These are phyloP conservation scores for Pleodorina starrii DNA, from an alignment of 139 green algal genomes.

Conservation along the genomic window DNA sequence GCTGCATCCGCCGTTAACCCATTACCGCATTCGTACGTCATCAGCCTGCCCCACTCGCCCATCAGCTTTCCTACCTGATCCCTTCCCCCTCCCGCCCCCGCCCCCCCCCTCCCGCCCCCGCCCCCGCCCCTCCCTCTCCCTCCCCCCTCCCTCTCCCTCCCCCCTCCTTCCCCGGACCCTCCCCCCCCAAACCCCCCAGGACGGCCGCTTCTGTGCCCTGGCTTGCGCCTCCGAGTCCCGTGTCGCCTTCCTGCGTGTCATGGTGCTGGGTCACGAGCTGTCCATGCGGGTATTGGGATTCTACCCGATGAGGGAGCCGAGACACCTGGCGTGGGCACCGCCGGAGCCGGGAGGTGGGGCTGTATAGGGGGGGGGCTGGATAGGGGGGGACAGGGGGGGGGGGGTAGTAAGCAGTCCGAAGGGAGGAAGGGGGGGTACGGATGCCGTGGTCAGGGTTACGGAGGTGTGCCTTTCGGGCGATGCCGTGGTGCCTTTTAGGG, in stretches of 20 bases:
- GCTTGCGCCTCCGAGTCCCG: background rate
- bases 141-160: background rate
- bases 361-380: background rate
- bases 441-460: no score
- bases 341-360: slow-evolving; percentile 22
- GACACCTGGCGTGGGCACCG: slow-evolving; percentile 53
- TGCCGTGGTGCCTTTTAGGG: no score
- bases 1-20: no score
- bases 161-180: no score
- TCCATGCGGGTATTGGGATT: slow-evolving; percentile 57
- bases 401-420: no score
- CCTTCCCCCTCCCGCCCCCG: background rate
- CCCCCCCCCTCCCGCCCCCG: background rate
- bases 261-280: slow-evolving; percentile 14
- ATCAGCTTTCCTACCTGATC: background rate
- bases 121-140: background rate
- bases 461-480: no score
- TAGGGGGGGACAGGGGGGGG: no score
- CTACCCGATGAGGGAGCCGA: slow-evolving; percentile 49
- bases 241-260: slow-evolving; percentile 43
- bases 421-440: no score
- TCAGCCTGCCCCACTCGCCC: no score
- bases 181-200: background rate
- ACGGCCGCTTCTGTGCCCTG: slow-evolving; percentile 25
- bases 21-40: no score